Base-by-base conservation (phyloP, 176 grass and related monocot species). In the Calamus simplicifolius region DNA sequence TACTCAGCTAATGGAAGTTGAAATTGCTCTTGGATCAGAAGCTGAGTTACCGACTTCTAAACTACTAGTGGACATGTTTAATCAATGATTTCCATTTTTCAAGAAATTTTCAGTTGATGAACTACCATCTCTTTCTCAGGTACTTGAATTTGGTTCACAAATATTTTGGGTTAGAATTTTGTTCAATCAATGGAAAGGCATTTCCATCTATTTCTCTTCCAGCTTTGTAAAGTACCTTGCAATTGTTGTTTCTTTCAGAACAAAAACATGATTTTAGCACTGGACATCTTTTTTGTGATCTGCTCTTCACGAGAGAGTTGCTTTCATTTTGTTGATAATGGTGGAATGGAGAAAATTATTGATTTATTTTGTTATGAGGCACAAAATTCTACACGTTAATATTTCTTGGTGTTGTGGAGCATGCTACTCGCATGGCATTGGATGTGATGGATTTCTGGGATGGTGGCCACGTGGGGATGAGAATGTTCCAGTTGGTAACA, bases 401-500 rank as follows among this genome's bases (percentile, higher is more conserved):
- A 61, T 66, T 96, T 27, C 68, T 96, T 61, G 73, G 83, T 72
- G 76, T 96, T 77, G 59, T 90, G 51, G 92, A 96, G 50, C 78
- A 69, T 79, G 80, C 74, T 66, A 90, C 92, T 54, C 77, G 17
- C 72, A 90, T 77, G 71, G 69, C 65, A 73, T 90, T 79, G 92
- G 92, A 77, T 96, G 92, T 69, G 92, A 90, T 75, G 74, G 87
- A 28, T 96, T 90, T 73, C 76, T 96, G 75, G 92, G 92, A 64
- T 90, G 92, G 86, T 88, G 80, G 83, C 86, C 78, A 18, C 77
- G 65, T 57, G 62, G 78, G 59, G 66, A 80, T 72, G 28, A 74
- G 28, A 70, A n/a, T 43, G 63, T 75, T 67, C 87, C 83, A 76
- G 29, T 53, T 56, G 52, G 78, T 75, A 76, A 62, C 55, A 96